phyloP scores from a whole-genome alignment of 106 monocot genomes.

The Apostasia ramifera region DNA sequence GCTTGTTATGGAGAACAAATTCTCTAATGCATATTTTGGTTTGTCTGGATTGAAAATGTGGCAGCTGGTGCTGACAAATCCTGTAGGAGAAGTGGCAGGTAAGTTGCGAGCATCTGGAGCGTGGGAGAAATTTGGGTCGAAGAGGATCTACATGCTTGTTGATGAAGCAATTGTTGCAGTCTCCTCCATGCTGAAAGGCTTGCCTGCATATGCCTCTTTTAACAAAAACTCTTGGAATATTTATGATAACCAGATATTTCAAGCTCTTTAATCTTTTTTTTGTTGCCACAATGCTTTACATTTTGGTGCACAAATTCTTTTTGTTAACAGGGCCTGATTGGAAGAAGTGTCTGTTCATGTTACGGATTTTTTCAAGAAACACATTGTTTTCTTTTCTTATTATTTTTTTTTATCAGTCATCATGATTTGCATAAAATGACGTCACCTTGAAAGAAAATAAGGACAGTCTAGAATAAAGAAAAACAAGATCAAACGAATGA shows the following conservation, averaged over 20 bases:
- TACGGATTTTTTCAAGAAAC: too few relatives aligned
- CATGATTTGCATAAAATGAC: too few relatives aligned
- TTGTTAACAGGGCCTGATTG: too few relatives aligned
- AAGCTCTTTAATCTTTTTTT: too few relatives aligned
- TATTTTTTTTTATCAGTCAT: too few relatives aligned
- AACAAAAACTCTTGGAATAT: conserved; percentile 17
- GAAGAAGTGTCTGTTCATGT: too few relatives aligned
- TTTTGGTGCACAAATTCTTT: too few relatives aligned
- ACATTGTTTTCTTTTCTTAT: too few relatives aligned
- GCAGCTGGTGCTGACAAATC: conserved; percentile 48
- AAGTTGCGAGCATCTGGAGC: conserved; percentile 20
- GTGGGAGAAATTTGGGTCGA: conserved; percentile 29
- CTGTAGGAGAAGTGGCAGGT: conserved; percentile 29
- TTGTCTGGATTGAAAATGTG: not conserved
- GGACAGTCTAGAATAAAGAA: too few relatives aligned
- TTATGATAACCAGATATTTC: not conserved
- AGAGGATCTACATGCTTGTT: conserved; percentile 15
- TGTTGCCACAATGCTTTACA: too few relatives aligned
- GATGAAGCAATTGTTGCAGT: conserved; percentile 9
- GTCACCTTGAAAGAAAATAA: too few relatives aligned
- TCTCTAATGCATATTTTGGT: not conserved
- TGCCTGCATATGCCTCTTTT: conserved; percentile 1
- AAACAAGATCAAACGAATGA: too few relatives aligned
- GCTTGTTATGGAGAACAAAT: not conserved
- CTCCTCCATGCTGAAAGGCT: not conserved